phyloP scores from a whole-genome alignment of 1,284 basidiomycete genomes.

The Ganoderma lucidum region DNA sequence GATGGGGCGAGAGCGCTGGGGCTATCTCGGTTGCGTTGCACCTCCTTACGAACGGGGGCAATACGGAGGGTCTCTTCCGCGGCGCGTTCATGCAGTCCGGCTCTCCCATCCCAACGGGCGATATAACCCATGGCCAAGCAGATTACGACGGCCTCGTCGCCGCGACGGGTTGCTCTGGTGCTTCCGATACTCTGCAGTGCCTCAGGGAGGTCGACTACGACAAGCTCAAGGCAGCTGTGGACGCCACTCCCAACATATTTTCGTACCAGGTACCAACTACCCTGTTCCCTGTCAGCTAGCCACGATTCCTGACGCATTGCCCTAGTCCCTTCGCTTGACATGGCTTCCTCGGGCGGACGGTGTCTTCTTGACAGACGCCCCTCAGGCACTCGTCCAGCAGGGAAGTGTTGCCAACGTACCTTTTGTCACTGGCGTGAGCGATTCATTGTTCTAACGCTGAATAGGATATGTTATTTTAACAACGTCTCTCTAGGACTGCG shows the following conservation, averaged over 20 bases:
- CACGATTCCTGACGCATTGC: neutral
- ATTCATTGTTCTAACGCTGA: too few relatives aligned
- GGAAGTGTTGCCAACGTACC: constrained; percentile 43
- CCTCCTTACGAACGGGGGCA: constrained; percentile 42
- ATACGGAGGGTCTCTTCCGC: constrained; percentile 44
- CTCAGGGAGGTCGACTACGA: constrained; percentile 45
- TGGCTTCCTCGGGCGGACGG: constrained; percentile 50
- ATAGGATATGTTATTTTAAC: neutral
- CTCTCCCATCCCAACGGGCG: constrained; percentile 41
- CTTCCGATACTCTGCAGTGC: constrained; percentile 49
- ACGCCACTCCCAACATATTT: constrained; percentile 39
- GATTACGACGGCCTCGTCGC: constrained; percentile 45
- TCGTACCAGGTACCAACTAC: neutral
- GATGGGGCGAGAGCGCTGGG: constrained; percentile 54
- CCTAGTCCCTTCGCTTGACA: constrained; percentile 24
- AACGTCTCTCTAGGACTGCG: constrained; percentile 33
- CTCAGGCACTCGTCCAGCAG: constrained; percentile 37
- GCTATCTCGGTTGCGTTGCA: constrained; percentile 45
- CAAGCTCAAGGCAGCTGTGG: constrained; percentile 41
- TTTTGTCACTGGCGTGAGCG: constrained; percentile 39
- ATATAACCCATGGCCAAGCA: constrained; percentile 42
- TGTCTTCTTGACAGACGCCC: constrained; percentile 41
- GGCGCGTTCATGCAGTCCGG: constrained; percentile 49
- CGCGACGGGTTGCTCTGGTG: constrained; percentile 41
- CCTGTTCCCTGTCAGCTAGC: neutral